Base-by-base conservation (phyloP, 2,329 filamentous ascomycete species). In the Monilinia vaccinii-corymbosi region DNA sequence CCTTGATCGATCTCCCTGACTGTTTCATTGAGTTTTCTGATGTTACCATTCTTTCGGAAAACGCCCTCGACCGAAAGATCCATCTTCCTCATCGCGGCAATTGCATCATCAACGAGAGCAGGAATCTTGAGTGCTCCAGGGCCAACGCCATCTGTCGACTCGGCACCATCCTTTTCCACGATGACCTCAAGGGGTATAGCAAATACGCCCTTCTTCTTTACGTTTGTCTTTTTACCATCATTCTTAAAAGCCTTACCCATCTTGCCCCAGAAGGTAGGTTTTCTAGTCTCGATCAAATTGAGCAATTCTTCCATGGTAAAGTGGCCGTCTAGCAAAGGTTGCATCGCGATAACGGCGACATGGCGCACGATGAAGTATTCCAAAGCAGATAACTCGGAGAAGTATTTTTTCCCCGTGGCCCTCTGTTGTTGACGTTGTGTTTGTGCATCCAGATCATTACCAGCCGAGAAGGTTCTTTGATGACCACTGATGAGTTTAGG, bases 11-110 rank as follows among this genome's bases (percentile, higher is more conserved):
- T 91, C 67, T 86, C 80, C 60, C 95, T 90, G 44, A 91, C 87
- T 8, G 95, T 79, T 63, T 96, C 92, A 67, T 89, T 90, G 48
- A 97, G 80, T 67, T 92, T 89, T 73, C 94, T 93, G 76, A 99
- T 97, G 74, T 97, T 99, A 68, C 94, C 94, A 70, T 97, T 99
- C 81, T 99, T 99, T 68, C 94, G 86, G 83, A 99, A 99, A 25
- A 99, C 92, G 69, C 94, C 94, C 74, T 99, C 94, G 1, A 99
- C 91, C 1, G 93, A 97, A 77, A 99, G 91, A 73, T 99, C 94
- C 91, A 99, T 97, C 74, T 93, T 94, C 68, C 92, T 86, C 90
- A 99, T 96, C 14, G 92, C 91, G 4, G 89, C 88, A 42, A 99
- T 87, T 52, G 93, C 86, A 71, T 97, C 93, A 70, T 97, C 93